phyloP scores from a whole-genome alignment of 2,329 filamentous ascomycete genomes.

The Apiospora phragmitis region DNA sequence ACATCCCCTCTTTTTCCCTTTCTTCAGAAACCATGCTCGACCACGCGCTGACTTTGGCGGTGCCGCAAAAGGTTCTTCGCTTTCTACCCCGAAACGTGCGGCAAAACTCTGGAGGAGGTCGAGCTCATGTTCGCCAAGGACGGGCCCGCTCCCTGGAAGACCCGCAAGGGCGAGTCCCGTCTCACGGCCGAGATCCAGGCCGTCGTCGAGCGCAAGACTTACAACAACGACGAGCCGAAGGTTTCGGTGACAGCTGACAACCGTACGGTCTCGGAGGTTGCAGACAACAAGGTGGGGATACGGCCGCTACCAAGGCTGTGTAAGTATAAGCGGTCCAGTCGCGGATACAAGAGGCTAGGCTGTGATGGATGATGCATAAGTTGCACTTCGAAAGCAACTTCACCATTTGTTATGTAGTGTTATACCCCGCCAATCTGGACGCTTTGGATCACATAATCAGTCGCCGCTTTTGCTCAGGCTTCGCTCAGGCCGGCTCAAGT shows the following conservation, averaged over 20 bases:
- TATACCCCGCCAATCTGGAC: too few species aligned
- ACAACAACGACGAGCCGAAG: neutral
- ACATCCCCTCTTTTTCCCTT: too few species aligned
- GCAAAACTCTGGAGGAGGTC: conserved; percentile 42
- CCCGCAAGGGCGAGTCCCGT: conserved; percentile 29
- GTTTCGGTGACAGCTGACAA: neutral
- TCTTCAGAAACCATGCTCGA: neutral
- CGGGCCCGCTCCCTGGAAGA: conserved; percentile 40
- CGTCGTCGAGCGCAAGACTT: conserved; percentile 25
- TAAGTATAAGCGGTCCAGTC: neutral
- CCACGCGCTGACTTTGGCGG: neutral
- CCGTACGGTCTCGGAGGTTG: neutral
- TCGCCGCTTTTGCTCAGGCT: too few species aligned
- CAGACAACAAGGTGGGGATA: neutral
- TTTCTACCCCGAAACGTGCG: conserved; percentile 38
- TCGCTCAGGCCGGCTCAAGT: too few species aligned
- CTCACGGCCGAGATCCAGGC: conserved; percentile 31
- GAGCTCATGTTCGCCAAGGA: conserved; percentile 35
- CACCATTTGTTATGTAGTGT: too few species aligned
- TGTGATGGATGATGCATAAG: too few species aligned
- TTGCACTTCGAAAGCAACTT: neutral
- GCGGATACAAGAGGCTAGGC: neutral
- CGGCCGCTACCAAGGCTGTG: neutral
- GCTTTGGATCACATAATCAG: too few species aligned
- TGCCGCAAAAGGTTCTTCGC: conserved; percentile 31